Evolutionary conservation across 1,284 basidiomycete species (phyloP).

Genomic region (Ustilago tritici): DNA sequence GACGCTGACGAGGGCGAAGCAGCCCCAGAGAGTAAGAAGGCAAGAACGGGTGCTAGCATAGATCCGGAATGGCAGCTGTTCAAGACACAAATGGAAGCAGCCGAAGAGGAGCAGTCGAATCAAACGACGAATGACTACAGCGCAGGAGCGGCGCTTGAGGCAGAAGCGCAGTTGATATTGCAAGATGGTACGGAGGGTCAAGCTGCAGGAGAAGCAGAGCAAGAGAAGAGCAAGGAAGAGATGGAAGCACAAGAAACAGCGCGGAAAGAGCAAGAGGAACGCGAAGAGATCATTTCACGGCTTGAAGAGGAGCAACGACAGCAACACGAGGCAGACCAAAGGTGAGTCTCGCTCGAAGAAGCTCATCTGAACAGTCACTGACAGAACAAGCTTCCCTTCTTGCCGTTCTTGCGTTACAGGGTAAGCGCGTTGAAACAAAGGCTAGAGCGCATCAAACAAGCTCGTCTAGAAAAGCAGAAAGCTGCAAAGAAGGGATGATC

Average conservation of each 20-base stretch:
- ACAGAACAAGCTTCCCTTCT: neutral
- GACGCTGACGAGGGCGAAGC: neutral
- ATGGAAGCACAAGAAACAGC: slow-evolving; percentile 42
- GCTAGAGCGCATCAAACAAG: slow-evolving; percentile 46
- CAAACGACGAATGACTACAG: neutral
- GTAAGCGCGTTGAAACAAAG: slow-evolving; percentile 49
- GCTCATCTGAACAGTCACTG: neutral
- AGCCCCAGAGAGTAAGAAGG: slow-evolving; percentile 24
- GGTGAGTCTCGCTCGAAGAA: slow-evolving; percentile 27
- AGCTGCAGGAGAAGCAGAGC: slow-evolving; percentile 10
- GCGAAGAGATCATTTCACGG: slow-evolving; percentile 57
- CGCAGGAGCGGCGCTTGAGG: slow-evolving; percentile 52
- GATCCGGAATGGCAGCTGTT: slow-evolving; percentile 62
- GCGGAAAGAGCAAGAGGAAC: slow-evolving; percentile 51
- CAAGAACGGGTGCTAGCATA: slow-evolving; percentile 19
- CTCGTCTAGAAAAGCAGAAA: slow-evolving; percentile 38
- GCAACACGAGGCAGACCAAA: slow-evolving; percentile 61
- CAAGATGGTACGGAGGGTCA: neutral
- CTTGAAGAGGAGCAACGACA: slow-evolving; percentile 60
- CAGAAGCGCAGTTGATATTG: slow-evolving; percentile 51
- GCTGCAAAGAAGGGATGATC: slow-evolving; percentile 13
- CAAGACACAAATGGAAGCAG: slow-evolving; percentile 45
- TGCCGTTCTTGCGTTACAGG: slow-evolving; percentile 12
- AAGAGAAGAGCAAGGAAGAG: slow-evolving; percentile 32
- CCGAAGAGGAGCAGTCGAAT: slow-evolving; percentile 1